phyloP scores from a whole-genome alignment of 345 rosid genomes.

The Trapa incisa region DNA sequence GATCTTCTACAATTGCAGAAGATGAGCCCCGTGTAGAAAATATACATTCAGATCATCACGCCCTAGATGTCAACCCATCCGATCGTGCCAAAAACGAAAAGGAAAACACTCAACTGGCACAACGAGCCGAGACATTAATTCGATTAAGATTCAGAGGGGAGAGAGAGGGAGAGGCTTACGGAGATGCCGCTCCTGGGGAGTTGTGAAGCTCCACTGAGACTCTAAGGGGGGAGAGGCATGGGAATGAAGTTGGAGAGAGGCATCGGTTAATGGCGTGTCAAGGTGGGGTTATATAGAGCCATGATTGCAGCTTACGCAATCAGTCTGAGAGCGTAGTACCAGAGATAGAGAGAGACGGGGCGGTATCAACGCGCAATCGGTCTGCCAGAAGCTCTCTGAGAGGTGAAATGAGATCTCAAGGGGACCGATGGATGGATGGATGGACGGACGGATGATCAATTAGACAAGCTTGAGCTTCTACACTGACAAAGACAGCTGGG shows the following conservation, averaged over 20 bases:
- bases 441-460: too few relatives aligned
- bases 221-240: neutral
- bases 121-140: neutral
- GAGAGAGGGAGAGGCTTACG: neutral
- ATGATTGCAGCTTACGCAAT: slow-evolving; percentile 3
- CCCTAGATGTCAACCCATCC: neutral
- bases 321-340: neutral
- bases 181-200: neutral
- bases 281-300: neutral
- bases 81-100: too few relatives aligned
- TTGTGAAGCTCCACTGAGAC: neutral
- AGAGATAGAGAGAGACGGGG: too few relatives aligned
- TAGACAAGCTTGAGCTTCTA: too few relatives aligned
- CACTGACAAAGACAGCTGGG: too few relatives aligned
- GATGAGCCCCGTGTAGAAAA: neutral
- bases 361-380: too few relatives aligned
- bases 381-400: too few relatives aligned
- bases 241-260: neutral
- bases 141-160: neutral
- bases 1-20: neutral
- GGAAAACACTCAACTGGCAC: too few relatives aligned
- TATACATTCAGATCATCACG: neutral
- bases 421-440: too few relatives aligned
- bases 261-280: neutral
- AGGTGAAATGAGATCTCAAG: too few relatives aligned